These are phyloP conservation scores for Calocybe gangraenosa DNA, from an alignment of 768 basidiomycete genomes.

Conservation along the genomic window DNA sequence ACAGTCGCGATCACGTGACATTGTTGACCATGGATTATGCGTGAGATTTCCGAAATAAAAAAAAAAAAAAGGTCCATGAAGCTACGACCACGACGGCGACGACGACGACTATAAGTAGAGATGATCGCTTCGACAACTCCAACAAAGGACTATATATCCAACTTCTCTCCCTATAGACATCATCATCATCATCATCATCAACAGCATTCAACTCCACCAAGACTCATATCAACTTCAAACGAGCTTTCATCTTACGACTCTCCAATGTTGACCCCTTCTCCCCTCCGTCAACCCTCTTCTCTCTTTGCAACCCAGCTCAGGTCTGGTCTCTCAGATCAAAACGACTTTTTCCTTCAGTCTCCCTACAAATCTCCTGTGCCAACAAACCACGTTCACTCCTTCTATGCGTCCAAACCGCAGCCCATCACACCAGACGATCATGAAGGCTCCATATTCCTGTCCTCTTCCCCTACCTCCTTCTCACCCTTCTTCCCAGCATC, in stretches of 20 bases:
- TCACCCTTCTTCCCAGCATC: conserved; percentile 41
- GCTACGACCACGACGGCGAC: conserved; percentile 22
- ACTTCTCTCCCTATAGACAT: conserved; percentile 18
- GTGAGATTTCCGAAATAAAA: conserved; percentile 34
- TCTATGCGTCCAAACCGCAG: conserved; percentile 36
- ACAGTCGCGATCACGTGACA: conserved; percentile 38
- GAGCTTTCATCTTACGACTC: conserved; percentile 38
- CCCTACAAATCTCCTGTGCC: conserved; percentile 44
- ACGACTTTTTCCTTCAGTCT: conserved; percentile 53
- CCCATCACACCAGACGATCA: conserved; percentile 49
- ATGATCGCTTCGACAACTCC: conserved; percentile 47
- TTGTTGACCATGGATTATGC: conserved; percentile 36
- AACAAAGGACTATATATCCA: conserved; percentile 32
- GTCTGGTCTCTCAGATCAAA: conserved; percentile 29
- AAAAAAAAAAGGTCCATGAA: conserved; percentile 4
- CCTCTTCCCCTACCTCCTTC: conserved; percentile 36
- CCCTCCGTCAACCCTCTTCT: conserved; percentile 42
- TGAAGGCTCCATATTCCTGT: conserved; percentile 55
- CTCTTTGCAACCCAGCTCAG: conserved; percentile 29
- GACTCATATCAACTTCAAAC: conserved; percentile 22
- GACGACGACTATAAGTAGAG: conserved; percentile 11
- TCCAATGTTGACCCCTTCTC: conserved; percentile 64
- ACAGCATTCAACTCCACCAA: conserved; percentile 32
- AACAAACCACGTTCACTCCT: conserved; percentile 28
- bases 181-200: conserved; percentile 31